These are phyloP conservation scores for Hymenoscyphus fraxineus DNA, from an alignment of 2,329 filamentous ascomycete species.

Conservation along the genomic window DNA sequence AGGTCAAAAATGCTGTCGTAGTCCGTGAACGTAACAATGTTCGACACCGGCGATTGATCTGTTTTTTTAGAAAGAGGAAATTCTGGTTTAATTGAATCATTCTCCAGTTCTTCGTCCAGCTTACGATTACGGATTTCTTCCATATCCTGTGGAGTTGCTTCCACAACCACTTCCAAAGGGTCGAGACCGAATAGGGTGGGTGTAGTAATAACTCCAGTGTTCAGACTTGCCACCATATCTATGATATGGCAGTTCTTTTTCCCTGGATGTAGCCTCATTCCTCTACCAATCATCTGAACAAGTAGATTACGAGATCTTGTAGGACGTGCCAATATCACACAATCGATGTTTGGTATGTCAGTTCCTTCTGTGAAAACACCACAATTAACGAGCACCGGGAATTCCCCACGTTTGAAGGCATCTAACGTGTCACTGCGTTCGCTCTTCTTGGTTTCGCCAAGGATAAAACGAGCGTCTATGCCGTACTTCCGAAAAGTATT, in stretches of 20 bases:
- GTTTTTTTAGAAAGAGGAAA: neutral
- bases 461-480: slow-evolving; percentile 83
- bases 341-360: slow-evolving; percentile 96
- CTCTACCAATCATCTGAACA: slow-evolving; percentile 95
- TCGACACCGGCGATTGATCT: slow-evolving; percentile 10
- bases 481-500: slow-evolving; percentile 71
- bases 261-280: slow-evolving; percentile 74
- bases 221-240: slow-evolving; percentile 86
- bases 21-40: slow-evolving; percentile 66
- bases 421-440: slow-evolving; percentile 68
- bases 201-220: slow-evolving; percentile 80
- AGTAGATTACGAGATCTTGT: slow-evolving; percentile 91
- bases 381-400: slow-evolving; percentile 88
- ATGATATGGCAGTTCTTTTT: slow-evolving; percentile 93
- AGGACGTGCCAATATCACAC: slow-evolving; percentile 79
- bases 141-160: slow-evolving; percentile 62
- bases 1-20: slow-evolving; percentile 92
- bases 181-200: slow-evolving; percentile 92
- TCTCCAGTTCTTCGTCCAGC: neutral
- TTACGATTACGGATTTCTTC: slow-evolving; percentile 40
- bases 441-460: slow-evolving; percentile 69
- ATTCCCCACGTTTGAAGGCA: slow-evolving; percentile 71
- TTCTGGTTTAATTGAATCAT: neutral
- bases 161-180: slow-evolving; percentile 69
- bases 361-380: slow-evolving; percentile 97